Evolutionary conservation across 1,284 basidiomycete species (phyloP), one percentile per base, ranked within the genome.

Genomic region (Austroboletus novae-zelandiae): DNA sequence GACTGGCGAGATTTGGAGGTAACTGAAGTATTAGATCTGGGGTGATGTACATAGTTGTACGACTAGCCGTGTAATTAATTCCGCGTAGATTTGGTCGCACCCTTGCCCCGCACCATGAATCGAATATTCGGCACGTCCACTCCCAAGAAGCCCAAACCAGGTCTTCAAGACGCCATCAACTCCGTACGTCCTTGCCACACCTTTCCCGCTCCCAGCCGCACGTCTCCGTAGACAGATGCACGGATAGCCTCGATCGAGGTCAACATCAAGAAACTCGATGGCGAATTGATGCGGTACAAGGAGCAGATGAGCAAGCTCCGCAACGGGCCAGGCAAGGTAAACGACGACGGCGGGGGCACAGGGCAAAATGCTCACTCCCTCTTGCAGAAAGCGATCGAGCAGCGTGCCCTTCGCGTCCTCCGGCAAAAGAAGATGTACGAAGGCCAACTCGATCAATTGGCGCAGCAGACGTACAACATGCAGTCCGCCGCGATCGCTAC

Each of bases 401-500:
- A 96, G 69, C 85, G 97, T n/a, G 97, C 96, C 0, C 73, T 99
- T 41, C 81, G 94, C 46, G 93, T 93, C 3, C 79, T 99, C 44
- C 94, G 94, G 73, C 97, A 99, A 74, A 98, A 94, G 76, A 83
- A 86, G 67, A 86, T 98, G 87, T 96, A 99, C 74, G 97, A 99
- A 69, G 76, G 76, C 14, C 97, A 99, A 70, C 80, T 98, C 34
- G 79, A 83, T 9, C 94, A 98, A 69, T 79, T 99, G 13, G 79
- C 90, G 43, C 97, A 99, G 68, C 97, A 99, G 71, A 88, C 91
- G 20, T 99, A 94, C 77, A 99, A 99, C 72, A 99, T 99, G 93
- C 96, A 99, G 74, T 95, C 93, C 56, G 91, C 96, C 23, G 84
- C 90, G 10, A 86, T 99, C 70, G 89, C 94, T 15, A 98, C 96